Evolutionary conservation across 352 stramenopile genomes (phyloP), one percentile per base, ranked within the genome.

Genomic region (Pythium apleroticum): DNA sequence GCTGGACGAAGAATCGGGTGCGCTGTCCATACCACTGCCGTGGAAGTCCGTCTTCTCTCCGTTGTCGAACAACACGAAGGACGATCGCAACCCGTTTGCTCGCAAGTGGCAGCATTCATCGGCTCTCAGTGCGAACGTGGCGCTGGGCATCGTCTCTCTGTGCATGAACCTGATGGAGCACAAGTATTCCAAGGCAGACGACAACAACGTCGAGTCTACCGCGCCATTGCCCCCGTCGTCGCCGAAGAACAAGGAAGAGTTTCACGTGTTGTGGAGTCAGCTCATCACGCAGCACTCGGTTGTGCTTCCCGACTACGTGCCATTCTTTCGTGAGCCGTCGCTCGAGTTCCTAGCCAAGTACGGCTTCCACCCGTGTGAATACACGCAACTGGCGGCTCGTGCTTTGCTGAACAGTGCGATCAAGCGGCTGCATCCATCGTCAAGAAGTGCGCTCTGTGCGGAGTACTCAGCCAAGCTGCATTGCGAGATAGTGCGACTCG

Each of bases 91-190:
- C 37, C 69, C 69, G 19, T 91, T 89, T 59, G 63, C 71, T 2
- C 75, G 74, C 11, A 88, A 90, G 58, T 93, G 82, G 82, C 82
- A 91, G 62, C 81, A 91, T 57, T 95, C 84, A 2, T 82, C 86
- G 1, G 80, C 80, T 3, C 52, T 92, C 19, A 90, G 81, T 19
- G 81, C 79, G 1, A 90, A 75, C 31, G 60, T 92, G 11, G 85
- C 85, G 3, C 68, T 93, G 27, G 81, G 81, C 3, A 79, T 93
- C 30, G 76, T 94, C 0, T 88, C 87, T 2, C 60, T 93, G 3
- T 92, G 83, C 37, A 93, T 93, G 80, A 92, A 81, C 37, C 69
- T 89, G 25, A 95, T 95, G 87, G 87, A 93, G 46, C 80, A 88
- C 61, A 86, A 85, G 50, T 82, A 89, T 59, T 75, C 78, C 11